Base-by-base conservation (phyloP, 1,284 basidiomycete species). In the Meira miltonrushii region DNA sequence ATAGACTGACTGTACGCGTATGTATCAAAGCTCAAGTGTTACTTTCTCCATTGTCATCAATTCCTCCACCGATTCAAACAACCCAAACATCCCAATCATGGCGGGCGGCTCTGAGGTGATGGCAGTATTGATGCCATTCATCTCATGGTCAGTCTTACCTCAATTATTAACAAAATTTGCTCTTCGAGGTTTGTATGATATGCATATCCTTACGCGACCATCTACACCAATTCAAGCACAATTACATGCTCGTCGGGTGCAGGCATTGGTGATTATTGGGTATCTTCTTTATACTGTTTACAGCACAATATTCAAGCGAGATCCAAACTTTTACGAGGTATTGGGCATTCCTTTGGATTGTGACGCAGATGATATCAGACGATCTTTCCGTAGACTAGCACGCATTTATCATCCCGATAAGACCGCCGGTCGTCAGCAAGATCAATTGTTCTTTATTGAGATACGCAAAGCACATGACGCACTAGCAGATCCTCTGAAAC, bases 401-500 rank as follows among this genome's bases (percentile, higher is more conserved):
- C 84, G 84, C 68, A 81, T 79, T 63, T 82, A 87, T 66, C 90
- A 93, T 74, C 91, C 90, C 0, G 90, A 93, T 80, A 82, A 86
- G 60, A 84, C 85, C 11, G 50, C 21, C 6, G 50, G 50, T 5
- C 88, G 88, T 0, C 78, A 80, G 0, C 79, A 81, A n/a, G 86
- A 85, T 1, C 85, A 86, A 60, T 81, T 81, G 5, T 62, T 85
- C 48, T 93, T 92, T 74, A 88, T 92, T 59, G 73, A 81, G 28
- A 85, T 89, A 1, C 81, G 89, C 54, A 84, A 86, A 67, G 88
- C 87, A 17, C 92, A 87, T 71, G 90, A 93, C 74, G 85, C 86
- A 0, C 78, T 93, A 37, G 88, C 85, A 60, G 84, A 91, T 67
- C 89, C 90, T 0, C 82, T 85, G 1, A 86, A 86, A 59, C 81